phyloP scores from a whole-genome alignment of 1,139 yeast genomes.

The Pichia sp. region DNA sequence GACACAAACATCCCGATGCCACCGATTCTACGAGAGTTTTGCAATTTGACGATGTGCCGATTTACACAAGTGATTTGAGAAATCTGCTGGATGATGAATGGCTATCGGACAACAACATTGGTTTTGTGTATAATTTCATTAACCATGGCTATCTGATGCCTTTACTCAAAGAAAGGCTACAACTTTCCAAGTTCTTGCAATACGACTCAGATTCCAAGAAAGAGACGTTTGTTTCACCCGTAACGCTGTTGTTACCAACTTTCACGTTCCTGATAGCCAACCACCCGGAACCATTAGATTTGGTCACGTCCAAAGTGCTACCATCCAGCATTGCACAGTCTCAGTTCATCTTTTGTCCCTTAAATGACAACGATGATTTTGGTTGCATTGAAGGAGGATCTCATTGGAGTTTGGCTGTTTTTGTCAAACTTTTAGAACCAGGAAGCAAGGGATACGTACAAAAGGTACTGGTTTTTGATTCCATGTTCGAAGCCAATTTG shows the following conservation, averaged over 20 bases:
- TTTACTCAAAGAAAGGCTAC: constrained; percentile 17
- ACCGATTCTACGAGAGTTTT: constrained; percentile 40
- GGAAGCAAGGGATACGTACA: constrained; percentile 7
- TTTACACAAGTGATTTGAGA: constrained; percentile 38
- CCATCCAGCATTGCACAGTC: constrained; percentile 32
- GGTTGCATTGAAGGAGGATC: constrained; percentile 41
- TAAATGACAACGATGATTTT: constrained; percentile 44
- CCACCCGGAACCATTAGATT: constrained; percentile 23
- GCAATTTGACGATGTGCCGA: constrained; percentile 37
- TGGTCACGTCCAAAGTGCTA: constrained; percentile 29
- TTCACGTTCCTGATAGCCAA: constrained; percentile 25
- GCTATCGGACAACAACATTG: constrained; percentile 65
- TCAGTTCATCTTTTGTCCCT: constrained; percentile 39
- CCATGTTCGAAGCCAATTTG: constrained; percentile 34
- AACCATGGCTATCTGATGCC: constrained; percentile 28
- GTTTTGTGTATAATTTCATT: constrained; percentile 56
- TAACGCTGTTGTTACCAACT: constrained; percentile 25
- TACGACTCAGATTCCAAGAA: not conserved
- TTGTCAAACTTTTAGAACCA: constrained; percentile 27
- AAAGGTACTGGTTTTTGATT: constrained; percentile 37
- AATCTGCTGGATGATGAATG: constrained; percentile 50
- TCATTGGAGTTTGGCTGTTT: constrained; percentile 48
- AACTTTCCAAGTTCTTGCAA: constrained; percentile 14
- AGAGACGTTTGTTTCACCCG: constrained; percentile 12
- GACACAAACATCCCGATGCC: not conserved